Base-by-base conservation (phyloP, 192 early-diverging fungal species). In the Dimargaris cristalligena region DNA sequence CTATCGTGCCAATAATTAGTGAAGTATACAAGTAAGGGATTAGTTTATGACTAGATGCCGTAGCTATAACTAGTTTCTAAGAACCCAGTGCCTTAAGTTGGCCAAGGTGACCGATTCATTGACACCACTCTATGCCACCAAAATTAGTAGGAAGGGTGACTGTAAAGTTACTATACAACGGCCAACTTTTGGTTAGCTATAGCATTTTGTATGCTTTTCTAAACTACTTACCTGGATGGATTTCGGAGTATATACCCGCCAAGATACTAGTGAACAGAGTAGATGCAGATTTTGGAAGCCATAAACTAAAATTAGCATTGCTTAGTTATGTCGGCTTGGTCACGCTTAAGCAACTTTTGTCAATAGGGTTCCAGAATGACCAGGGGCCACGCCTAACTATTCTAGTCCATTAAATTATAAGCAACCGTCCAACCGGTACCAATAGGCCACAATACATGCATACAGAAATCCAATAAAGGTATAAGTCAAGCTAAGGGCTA, bases 391-490 rank as follows among this genome's bases (percentile, higher is more conserved):
- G 18, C 18, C 47, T 4, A n/a, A 4, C 20, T 14, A 4, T 57
- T 61, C 67, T 20, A 65, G 67, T 63, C 63, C 62, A 47, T 32
- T 4, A 4, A 3, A 1, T 18, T 58, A 26, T 33, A 34, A 23
- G 14, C 33, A 44, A 49, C 32, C 25, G 48, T 29, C 11, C 18
- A 22, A 18, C 2, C 25, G 41, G 46, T 3, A 41, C 45, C 23
- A 18, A 22, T 33, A 31, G 22, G 20, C 25, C 4, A 9, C 23
- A 61, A 50, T 34, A 38, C 8, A 16, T 18, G 34, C 35, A 30
- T 9, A 2, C 20, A 35, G 48, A 35, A 52, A 48, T 18, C 34
- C 55, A 57, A 41, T 2, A 67, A 63, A 48, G 34, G 60, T 45
- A 52, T 32, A 48, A 35, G 41, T 10, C 34, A 28, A 13, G 14